phyloP scores from a whole-genome alignment of 2,329 filamentous ascomycete genomes.

The Ceratocystis destructans region DNA sequence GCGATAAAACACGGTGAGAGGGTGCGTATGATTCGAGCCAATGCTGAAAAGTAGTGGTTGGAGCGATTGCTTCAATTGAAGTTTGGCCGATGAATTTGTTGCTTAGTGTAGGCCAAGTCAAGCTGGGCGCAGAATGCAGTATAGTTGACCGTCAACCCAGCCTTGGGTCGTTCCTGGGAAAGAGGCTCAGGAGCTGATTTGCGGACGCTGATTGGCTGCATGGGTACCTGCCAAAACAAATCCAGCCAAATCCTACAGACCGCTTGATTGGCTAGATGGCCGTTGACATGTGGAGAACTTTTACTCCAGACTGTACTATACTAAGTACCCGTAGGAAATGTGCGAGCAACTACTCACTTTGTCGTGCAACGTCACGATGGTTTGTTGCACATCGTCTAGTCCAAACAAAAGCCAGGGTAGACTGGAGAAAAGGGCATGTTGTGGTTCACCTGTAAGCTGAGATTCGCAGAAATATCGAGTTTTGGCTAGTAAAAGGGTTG shows the following conservation, averaged over 20 bases:
- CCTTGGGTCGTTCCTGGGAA: background rate
- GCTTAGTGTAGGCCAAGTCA: background rate
- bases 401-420: slow-evolving; percentile 23
- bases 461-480: too few relatives aligned
- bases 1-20: background rate
- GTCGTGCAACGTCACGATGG: too few relatives aligned
- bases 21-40: background rate
- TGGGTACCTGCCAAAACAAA: slow-evolving; percentile 11
- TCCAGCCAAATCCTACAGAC: background rate
- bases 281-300: background rate
- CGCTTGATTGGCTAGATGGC: background rate
- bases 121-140: background rate
- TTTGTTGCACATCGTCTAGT: too few relatives aligned
- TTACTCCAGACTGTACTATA: too few relatives aligned
- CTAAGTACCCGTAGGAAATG: too few relatives aligned
- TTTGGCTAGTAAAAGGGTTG: too few relatives aligned
- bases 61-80: background rate
- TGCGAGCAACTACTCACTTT: too few relatives aligned
- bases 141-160: background rate
- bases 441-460: slow-evolving; percentile 37
- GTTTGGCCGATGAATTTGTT: background rate
- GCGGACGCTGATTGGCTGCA: slow-evolving; percentile 17
- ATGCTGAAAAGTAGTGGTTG: background rate
- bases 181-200: slow-evolving; percentile 2
- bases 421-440: slow-evolving; percentile 52